Percentiles rank a stretch among this genome's conserved stretches.
Evolutionary conservation across 2,329 filamentous ascomycete species (phyloP).

Genomic region (Pseudonectria buxi): DNA sequence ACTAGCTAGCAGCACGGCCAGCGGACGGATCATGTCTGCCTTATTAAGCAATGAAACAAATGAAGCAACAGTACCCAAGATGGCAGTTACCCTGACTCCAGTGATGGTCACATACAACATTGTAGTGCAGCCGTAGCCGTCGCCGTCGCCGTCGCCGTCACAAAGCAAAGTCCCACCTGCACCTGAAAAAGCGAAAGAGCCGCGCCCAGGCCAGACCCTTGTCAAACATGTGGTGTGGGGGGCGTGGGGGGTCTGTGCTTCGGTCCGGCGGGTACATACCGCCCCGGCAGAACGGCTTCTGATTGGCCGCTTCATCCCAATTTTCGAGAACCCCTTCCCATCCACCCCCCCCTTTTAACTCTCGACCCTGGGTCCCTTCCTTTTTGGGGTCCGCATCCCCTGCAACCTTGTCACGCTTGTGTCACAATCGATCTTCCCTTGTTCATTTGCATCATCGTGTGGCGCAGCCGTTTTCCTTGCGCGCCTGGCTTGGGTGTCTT

Average conservation of each 20-base stretch:
- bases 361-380: not conserved
- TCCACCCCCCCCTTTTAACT: constrained; percentile 9
- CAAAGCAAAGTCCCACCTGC: too few species aligned
- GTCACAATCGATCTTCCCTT: not conserved
- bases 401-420: constrained; percentile 2
- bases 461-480: constrained; percentile 4
- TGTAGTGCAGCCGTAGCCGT: too few species aligned
- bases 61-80: too few species aligned
- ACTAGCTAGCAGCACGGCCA: not conserved
- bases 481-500: not conserved
- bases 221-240: constrained; percentile 24
- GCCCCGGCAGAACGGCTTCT: not conserved
- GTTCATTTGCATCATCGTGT: constrained; percentile 9
- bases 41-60: too few species aligned
- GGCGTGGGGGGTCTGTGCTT: constrained; percentile 15
- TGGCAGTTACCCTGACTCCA: too few species aligned
- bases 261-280: constrained; percentile 7
- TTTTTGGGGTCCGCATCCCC: constrained; percentile 2
- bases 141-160: too few species aligned
- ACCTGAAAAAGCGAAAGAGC: constrained; percentile 15
- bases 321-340: constrained; percentile 7
- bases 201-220: constrained; percentile 20
- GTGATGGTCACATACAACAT: too few species aligned
- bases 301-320: constrained; percentile 13
- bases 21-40: too few species aligned